Evolutionary conservation across 1,284 basidiomycete genomes (phyloP), one percentile per base, ranked within the genome.

Genomic region (Sphagnurus paluster): DNA sequence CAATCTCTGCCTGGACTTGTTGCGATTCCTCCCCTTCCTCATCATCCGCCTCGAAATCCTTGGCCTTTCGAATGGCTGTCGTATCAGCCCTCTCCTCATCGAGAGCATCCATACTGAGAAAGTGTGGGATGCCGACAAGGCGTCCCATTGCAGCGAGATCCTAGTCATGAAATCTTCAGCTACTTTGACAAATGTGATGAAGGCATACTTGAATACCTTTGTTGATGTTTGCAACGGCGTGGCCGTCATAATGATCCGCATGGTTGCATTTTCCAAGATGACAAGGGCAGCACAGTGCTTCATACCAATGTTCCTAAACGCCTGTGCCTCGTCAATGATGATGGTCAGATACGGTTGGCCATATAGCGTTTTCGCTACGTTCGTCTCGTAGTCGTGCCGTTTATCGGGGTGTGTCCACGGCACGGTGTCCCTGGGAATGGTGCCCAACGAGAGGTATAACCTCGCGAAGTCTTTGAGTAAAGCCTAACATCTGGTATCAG

Each of bases 181-280:
- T n/a, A n/a, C n/a, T n/a, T n/a, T n/a, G n/a, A n/a, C n/a, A n/a
- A 13, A 21, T 4, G 7, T 32, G 25, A 10, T 33, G 14, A 13
- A 39, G 14, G 17, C n/a, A 23, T 19, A 32, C 29, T 17, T 9
- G 9, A 19, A 40, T 34, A 69, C 68, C 49, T 60, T 62, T 0
- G 59, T 55, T 0, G 56, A 52, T 1, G 67, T 69, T 14, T 62
- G 59, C 2, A 70, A 52, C 0, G 67, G 68, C 0, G 68, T 69
- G 0, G 61, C 67, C 1, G 67, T 68, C 48, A 67, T 50, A 1
- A 59, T 39, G 0, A 69, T 4, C 2, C 54, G 34, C 0, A 67
- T 14, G 0, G 5, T 17, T 0, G 50, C 44, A 7, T 55, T 49
- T 10, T 60, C 35, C 1, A 60, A 23, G 3, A 68, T 26, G 0